Percentiles rank a stretch among this genome's conserved stretches.
These are phyloP conservation scores for Fusarium liriodendri DNA, from an alignment of 2,329 filamentous ascomycete genomes.

Conservation along the genomic window DNA sequence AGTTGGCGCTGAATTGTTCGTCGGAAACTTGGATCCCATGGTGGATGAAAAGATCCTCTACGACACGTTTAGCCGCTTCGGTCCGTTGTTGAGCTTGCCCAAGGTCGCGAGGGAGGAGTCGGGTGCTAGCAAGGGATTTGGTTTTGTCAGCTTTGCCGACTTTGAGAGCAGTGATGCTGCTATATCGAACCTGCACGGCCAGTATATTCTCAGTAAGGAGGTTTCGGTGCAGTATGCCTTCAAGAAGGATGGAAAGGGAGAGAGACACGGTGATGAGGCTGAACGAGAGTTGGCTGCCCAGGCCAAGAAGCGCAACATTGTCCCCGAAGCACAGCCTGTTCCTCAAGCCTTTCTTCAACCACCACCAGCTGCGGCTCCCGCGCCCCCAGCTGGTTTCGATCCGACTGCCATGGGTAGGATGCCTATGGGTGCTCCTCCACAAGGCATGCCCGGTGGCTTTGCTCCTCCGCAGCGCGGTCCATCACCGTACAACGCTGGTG, in stretches of 20 bases:
- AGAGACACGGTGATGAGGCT: slow-evolving; percentile 93
- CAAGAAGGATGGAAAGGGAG: slow-evolving; percentile 98
- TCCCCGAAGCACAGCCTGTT: slow-evolving; percentile 80
- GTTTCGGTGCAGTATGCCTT: slow-evolving; percentile 98
- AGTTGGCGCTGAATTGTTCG: slow-evolving; percentile 95
- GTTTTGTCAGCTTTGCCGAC: slow-evolving; percentile 91
- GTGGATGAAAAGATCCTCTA: slow-evolving; percentile 96
- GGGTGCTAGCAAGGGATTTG: slow-evolving; percentile 92
- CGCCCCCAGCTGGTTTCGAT: slow-evolving; percentile 50
- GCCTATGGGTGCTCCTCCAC: slow-evolving; percentile 45
- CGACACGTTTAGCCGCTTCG: slow-evolving; percentile 93
- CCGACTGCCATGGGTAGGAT: slow-evolving; percentile 47
- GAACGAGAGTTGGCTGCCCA: slow-evolving; percentile 92
- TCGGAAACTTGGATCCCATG: slow-evolving; percentile 94
- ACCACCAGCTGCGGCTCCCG: slow-evolving; percentile 41
- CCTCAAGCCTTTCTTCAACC: slow-evolving; percentile 75
- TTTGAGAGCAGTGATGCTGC: slow-evolving; percentile 96
- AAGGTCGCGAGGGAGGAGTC: slow-evolving; percentile 94
- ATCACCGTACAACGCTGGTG: slow-evolving; percentile 48
- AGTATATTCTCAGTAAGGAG: slow-evolving; percentile 97
- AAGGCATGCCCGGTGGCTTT: slow-evolving; percentile 53
- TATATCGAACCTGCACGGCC: slow-evolving; percentile 91
- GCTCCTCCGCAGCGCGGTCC: slow-evolving; percentile 51
- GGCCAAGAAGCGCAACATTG: slow-evolving; percentile 93
- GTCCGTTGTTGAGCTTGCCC: slow-evolving; percentile 82